Evolutionary conservation across 768 basidiomycete species (phyloP).

Genomic region (Fistulinella prunicolor): DNA sequence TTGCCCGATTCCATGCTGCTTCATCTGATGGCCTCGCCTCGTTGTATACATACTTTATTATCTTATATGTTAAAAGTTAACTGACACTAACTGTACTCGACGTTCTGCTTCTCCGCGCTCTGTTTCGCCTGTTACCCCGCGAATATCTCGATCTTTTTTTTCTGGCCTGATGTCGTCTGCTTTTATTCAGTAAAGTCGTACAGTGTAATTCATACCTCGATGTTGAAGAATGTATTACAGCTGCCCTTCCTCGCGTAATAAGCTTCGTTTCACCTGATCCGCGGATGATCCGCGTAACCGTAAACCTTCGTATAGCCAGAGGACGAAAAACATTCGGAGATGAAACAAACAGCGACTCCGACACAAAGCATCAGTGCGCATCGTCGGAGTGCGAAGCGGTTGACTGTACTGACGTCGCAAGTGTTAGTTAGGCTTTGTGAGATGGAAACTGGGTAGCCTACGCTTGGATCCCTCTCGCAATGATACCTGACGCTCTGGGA

Average conservation of each 20-base stretch:
- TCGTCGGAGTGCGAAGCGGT: neutral
- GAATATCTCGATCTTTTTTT: slow-evolving; percentile 6
- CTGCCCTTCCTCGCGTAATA: slow-evolving; percentile 12
- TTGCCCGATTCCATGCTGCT: slow-evolving; percentile 10
- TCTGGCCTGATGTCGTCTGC: slow-evolving; percentile 3
- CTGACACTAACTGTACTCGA: slow-evolving; percentile 18
- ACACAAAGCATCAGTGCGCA: neutral
- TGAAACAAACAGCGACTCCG: slow-evolving; percentile 27
- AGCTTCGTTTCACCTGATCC: slow-evolving; percentile 16
- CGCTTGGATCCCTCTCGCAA: too few species aligned
- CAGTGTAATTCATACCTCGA: slow-evolving; percentile 10
- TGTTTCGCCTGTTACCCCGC: slow-evolving; percentile 5
- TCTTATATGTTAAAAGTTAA: slow-evolving; percentile 34
- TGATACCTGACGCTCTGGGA: too few species aligned
- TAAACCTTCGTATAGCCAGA: slow-evolving; percentile 15
- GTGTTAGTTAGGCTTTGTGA: too few species aligned
- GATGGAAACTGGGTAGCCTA: too few species aligned
- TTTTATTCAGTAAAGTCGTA: slow-evolving; percentile 8
- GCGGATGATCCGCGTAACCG: slow-evolving; percentile 26
- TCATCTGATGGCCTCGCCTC: slow-evolving; percentile 12
- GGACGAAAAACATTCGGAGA: slow-evolving; percentile 23
- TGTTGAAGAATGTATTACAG: slow-evolving; percentile 1
- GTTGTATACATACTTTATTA: slow-evolving; percentile 31
- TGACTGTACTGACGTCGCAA: neutral
- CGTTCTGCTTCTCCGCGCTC: too few species aligned